These are phyloP conservation scores for Sedum album DNA, from an alignment of 164 flowering plant species.

Conservation along the genomic window DNA sequence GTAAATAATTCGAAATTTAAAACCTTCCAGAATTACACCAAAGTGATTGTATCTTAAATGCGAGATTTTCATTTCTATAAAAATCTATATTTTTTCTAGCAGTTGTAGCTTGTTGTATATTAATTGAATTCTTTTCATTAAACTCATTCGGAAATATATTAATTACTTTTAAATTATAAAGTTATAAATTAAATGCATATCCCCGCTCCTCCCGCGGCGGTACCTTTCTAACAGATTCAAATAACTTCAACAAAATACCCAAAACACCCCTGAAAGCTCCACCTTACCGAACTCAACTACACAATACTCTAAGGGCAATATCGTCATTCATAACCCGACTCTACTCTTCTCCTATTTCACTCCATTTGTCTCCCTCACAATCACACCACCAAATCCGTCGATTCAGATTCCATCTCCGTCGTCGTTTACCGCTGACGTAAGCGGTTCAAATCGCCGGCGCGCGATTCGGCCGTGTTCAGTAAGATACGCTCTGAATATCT, in stretches of 20 bases:
- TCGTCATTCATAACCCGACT: neutral
- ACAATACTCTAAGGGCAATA: neutral
- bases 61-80: too few species aligned
- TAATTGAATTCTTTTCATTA: too few species aligned
- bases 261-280: neutral
- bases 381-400: slow-evolving; percentile 4
- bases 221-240: neutral
- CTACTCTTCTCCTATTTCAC: neutral
- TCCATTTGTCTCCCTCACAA: neutral
- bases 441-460: neutral
- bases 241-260: neutral
- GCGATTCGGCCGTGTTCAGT: neutral
- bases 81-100: too few species aligned
- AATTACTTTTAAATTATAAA: too few species aligned
- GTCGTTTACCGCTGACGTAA: neutral
- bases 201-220: neutral
- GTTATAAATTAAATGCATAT: neutral
- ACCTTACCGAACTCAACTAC: neutral
- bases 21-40: too few species aligned
- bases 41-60: too few species aligned
- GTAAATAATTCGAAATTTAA: too few species aligned
- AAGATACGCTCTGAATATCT: neutral
- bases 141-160: too few species aligned
- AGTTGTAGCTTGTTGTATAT: too few species aligned
- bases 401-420: neutral